Percentiles rank a stretch among this genome's conserved stretches.
Evolutionary conservation across 148 eudicot species (phyloP).

Genomic region (Vaccinium macrocarpon): DNA sequence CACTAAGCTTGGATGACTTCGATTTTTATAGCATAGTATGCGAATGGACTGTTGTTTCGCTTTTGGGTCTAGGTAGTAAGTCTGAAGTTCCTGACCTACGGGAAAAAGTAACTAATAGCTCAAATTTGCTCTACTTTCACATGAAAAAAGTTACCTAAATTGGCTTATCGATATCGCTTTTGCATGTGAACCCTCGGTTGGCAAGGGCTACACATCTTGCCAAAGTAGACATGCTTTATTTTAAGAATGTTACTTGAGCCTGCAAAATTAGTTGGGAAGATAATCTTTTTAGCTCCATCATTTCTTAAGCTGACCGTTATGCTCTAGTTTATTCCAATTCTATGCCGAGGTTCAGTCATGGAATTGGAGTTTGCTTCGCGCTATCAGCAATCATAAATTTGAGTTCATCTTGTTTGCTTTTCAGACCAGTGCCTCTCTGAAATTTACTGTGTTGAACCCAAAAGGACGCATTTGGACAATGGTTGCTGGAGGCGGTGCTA

Average conservation of each 20-base stretch:
- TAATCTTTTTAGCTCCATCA: background rate
- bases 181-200: background rate
- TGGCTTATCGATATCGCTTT: background rate
- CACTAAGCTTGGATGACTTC: background rate
- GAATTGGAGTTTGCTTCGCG: background rate
- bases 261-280: background rate
- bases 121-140: background rate
- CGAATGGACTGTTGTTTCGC: background rate
- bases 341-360: background rate
- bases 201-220: background rate
- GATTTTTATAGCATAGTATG: background rate
- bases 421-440: constrained; percentile 76
- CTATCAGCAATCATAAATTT: background rate
- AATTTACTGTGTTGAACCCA: constrained; percentile 71
- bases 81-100: background rate
- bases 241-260: background rate
- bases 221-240: background rate
- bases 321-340: background rate
- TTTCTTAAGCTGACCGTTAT: background rate
- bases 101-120: background rate
- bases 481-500: constrained; percentile 86
- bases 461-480: constrained; percentile 79
- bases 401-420: constrained; percentile 8
- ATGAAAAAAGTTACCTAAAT: background rate
- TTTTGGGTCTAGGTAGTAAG: background rate